These are phyloP conservation scores for Fusarium tupiense DNA, from an alignment of 2,329 filamentous ascomycete genomes.

Conservation along the genomic window DNA sequence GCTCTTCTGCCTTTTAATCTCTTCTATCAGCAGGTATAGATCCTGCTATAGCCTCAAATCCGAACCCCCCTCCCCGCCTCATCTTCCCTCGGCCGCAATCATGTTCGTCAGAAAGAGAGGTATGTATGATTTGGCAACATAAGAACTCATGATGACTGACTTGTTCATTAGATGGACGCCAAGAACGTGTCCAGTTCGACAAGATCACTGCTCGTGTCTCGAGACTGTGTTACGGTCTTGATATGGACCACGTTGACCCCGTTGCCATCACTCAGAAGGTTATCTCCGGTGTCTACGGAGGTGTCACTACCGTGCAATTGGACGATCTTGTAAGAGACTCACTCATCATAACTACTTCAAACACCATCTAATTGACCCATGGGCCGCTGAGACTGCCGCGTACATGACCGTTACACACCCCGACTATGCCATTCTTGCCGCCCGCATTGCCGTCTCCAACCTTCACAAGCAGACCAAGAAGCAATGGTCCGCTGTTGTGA, in stretches of 20 bases:
- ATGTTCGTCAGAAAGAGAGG: constrained; percentile 74
- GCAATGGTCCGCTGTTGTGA: constrained; percentile 96
- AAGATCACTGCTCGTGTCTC: constrained; percentile 99
- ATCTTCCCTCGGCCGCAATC: constrained; percentile 44
- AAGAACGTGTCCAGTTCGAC: constrained; percentile 99
- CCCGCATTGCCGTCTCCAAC: constrained; percentile 98
- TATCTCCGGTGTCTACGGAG: constrained; percentile 98
- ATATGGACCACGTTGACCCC: constrained; percentile 93
- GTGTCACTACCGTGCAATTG: constrained; percentile 94
- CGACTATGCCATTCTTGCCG: constrained; percentile 97
- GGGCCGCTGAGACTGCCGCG: constrained; percentile 98
- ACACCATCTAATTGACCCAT: constrained; percentile 22
- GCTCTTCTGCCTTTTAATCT: constrained; percentile 38
- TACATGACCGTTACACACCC: constrained; percentile 99
- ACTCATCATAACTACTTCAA: neutral
- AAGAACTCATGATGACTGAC: constrained; percentile 42
- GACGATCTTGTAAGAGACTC: constrained; percentile 86
- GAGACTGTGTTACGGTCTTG: constrained; percentile 95
- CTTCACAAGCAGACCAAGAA: constrained; percentile 99
- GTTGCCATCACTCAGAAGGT: constrained; percentile 99
- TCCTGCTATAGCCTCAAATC: constrained; percentile 34
- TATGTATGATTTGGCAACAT: constrained; percentile 50
- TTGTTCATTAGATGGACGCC: constrained; percentile 83
- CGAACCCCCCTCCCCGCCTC: constrained; percentile 32
- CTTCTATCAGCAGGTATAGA: constrained; percentile 40